Percentiles rank a stretch among this genome's conserved stretches.
These are phyloP conservation scores for Tephrocybe sp. DNA, from an alignment of 768 basidiomycete genomes.

Conservation along the genomic window DNA sequence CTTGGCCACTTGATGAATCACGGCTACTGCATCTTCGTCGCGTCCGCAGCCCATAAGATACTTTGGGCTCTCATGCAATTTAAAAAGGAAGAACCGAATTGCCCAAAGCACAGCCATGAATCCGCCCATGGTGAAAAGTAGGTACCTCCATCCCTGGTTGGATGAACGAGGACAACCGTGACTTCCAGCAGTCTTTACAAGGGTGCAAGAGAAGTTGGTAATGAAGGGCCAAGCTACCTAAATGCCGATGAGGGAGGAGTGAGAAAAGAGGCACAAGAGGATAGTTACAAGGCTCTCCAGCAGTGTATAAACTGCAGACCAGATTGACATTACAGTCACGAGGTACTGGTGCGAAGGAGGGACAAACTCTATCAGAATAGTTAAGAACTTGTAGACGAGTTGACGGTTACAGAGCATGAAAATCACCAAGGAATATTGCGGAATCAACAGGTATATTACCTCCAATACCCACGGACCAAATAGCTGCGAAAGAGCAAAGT, in stretches of 20 bases:
- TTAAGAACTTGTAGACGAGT: neutral
- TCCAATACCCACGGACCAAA: constrained; percentile 66
- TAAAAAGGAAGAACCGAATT: constrained; percentile 65
- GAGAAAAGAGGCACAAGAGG: neutral
- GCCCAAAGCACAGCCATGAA: constrained; percentile 63
- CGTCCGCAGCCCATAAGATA: constrained; percentile 68
- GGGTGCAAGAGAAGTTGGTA: constrained; percentile 60
- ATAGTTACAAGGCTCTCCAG: constrained; percentile 41
- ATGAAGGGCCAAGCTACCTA: constrained; percentile 75
- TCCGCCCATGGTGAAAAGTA: constrained; percentile 68
- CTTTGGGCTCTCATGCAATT: constrained; percentile 67
- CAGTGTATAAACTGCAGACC: constrained; percentile 79
- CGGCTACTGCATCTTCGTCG: constrained; percentile 60
- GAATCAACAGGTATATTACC: constrained; percentile 71
- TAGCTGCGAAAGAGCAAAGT: constrained; percentile 48
- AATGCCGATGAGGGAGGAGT: neutral
- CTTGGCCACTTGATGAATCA: constrained; percentile 59
- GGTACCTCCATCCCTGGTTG: constrained; percentile 77
- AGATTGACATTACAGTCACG: constrained; percentile 70
- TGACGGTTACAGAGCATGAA: too few relatives aligned
- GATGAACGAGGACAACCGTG: constrained; percentile 42
- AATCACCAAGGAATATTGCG: constrained; percentile 68
- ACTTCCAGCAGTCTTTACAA: constrained; percentile 17
- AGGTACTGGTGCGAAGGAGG: constrained; percentile 75
- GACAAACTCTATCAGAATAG: constrained; percentile 50